phyloP scores from a whole-genome alignment of 1,284 basidiomycete genomes.

The Wallemia mellicola region DNA sequence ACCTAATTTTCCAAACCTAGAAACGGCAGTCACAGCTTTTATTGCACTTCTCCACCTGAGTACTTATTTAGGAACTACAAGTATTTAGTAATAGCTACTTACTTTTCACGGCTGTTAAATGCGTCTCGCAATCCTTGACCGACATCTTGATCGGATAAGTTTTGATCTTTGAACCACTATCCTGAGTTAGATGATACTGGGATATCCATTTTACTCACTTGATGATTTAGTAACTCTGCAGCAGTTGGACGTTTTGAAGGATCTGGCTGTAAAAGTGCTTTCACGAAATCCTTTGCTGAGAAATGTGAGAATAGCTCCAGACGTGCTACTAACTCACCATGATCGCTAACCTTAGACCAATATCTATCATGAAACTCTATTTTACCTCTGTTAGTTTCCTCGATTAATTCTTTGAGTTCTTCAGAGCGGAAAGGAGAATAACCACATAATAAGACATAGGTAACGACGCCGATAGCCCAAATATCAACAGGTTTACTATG shows the following conservation, averaged over 20 bases:
- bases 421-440: slow-evolving; percentile 78
- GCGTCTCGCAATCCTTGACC: slow-evolving; percentile 36
- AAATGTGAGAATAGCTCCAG: neutral
- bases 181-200: neutral
- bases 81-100: neutral
- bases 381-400: slow-evolving; percentile 51
- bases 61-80: neutral
- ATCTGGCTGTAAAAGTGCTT: slow-evolving; percentile 37
- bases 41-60: neutral
- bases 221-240: slow-evolving; percentile 33
- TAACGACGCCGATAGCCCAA: slow-evolving; percentile 80
- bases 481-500: slow-evolving; percentile 80
- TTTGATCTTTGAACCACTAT: slow-evolving; percentile 38
- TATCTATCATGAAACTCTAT: slow-evolving; percentile 76
- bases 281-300: slow-evolving; percentile 60
- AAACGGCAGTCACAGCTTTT: neutral
- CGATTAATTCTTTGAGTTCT: slow-evolving; percentile 39
- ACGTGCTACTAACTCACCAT: slow-evolving; percentile 21
- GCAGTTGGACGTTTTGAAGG: slow-evolving; percentile 43
- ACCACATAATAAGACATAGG: slow-evolving; percentile 70
- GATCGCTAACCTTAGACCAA: slow-evolving; percentile 58
- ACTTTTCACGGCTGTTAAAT: slow-evolving; percentile 18
- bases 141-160: slow-evolving; percentile 37
- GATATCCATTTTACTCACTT: slow-evolving; percentile 13
- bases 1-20: neutral